A percentile compares a stretch with the other conserved stretches of the same genome.
These are phyloP conservation scores for Hortaea sp. DNA, from an alignment of 2,329 filamentous ascomycete species.

Conservation along the genomic window DNA sequence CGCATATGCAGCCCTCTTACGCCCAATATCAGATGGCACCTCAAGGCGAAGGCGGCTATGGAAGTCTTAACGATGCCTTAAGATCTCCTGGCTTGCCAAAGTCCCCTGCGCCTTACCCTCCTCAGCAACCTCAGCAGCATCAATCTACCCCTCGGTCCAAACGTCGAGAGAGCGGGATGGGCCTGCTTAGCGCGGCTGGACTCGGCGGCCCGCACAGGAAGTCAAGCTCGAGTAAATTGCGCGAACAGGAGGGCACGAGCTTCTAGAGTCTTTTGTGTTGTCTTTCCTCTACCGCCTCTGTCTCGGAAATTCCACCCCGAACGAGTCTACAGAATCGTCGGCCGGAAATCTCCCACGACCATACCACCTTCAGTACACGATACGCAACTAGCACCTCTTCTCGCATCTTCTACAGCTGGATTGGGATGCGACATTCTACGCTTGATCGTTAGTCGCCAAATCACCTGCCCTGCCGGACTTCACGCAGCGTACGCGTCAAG, in stretches of 20 bases:
- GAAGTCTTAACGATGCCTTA: constrained; percentile 25
- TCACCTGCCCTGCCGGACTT: no score
- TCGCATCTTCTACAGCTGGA: no score
- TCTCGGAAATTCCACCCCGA: no score
- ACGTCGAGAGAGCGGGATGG: constrained; percentile 24
- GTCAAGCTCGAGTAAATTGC: constrained; percentile 23
- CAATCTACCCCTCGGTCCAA: constrained; percentile 15
- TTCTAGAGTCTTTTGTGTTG: constrained; percentile 9
- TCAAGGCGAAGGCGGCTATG: constrained; percentile 23
- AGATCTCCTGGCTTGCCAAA: constrained; percentile 7
- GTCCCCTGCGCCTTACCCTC: background rate
- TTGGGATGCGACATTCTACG: no score
- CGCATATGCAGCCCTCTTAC: constrained; percentile 22
- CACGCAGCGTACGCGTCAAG: no score
- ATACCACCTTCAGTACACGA: no score
- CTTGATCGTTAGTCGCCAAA: no score
- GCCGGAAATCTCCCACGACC: no score
- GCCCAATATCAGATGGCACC: constrained; percentile 23
- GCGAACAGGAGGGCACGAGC: constrained; percentile 22
- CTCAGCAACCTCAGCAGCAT: constrained; percentile 2
- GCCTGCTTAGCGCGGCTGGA: constrained; percentile 9
- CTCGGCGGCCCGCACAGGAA: constrained; percentile 21
- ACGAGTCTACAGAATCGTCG: no score
- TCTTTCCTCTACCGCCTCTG: no score
- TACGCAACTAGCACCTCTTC: no score